Percentiles rank a stretch among this genome's conserved stretches.
Evolutionary conservation across 495 filamentous ascomycete species (phyloP).

Genomic region (Aspergillus coremiiformis): DNA sequence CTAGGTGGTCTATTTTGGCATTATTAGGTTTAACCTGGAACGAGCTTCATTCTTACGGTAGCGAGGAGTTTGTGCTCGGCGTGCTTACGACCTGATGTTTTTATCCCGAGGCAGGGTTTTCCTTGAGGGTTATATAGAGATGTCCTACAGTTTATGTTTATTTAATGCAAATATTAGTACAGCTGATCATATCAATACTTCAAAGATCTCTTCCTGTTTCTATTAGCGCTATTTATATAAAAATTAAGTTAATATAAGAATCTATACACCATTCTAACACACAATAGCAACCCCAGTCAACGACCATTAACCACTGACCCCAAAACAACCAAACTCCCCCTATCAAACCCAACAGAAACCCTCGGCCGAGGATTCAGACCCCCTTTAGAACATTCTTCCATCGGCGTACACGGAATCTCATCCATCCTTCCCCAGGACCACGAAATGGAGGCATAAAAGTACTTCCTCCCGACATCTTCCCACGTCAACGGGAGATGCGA

Average conservation of each 20-base stretch:
- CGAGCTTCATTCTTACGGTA: constrained; percentile 13
- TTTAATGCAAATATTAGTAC: not conserved
- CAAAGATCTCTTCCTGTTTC: not conserved
- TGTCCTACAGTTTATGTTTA: not conserved
- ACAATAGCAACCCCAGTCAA: not conserved
- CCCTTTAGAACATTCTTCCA: not conserved
- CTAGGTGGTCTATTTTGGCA: not conserved
- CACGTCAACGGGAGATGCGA: constrained; percentile 28
- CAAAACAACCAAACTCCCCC: not conserved
- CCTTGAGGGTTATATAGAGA: not conserved
- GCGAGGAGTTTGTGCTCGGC: constrained; percentile 12
- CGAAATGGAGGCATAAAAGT: constrained; percentile 30
- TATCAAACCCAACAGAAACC: constrained; percentile 6
- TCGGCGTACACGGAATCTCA: constrained; percentile 9
- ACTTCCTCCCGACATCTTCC: constrained; percentile 20
- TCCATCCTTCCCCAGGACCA: constrained; percentile 16
- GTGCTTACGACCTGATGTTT: not conserved
- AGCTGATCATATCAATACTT: no score
- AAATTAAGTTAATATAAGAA: no score
- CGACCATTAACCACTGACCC: not conserved
- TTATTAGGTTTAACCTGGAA: not conserved
- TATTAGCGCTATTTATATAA: not conserved
- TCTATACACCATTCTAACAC: no score
- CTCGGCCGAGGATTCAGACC: not conserved
- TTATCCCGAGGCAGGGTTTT: not conserved